Conservation (phyloP, 768 basidiomycete species). For the Kwoniella heveanensis region DNA sequence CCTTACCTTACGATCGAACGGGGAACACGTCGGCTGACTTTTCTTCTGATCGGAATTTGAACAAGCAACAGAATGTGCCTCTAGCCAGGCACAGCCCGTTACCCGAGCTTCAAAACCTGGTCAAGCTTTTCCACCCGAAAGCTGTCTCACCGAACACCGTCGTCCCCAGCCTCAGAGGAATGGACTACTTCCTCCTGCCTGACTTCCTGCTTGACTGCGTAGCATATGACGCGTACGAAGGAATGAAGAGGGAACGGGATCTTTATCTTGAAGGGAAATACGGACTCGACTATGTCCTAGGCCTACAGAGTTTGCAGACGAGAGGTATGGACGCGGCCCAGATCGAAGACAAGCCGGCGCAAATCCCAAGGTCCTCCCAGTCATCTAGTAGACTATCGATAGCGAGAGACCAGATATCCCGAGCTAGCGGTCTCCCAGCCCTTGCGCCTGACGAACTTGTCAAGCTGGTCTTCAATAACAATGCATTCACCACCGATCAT, state of each 20-base stretch:
- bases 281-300: slow-evolving; percentile 1
- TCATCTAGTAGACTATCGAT: slow-evolving; percentile 3
- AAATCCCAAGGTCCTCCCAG: slow-evolving; percentile 1
- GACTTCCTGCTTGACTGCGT: slow-evolving; percentile 69
- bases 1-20: not conserved
- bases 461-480: not conserved
- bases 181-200: slow-evolving; percentile 76
- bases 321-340: not conserved
- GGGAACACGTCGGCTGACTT: too few relatives aligned
- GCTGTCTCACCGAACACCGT: slow-evolving; percentile 77
- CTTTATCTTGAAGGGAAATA: slow-evolving; percentile 22
- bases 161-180: slow-evolving; percentile 42
- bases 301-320: slow-evolving; percentile 7
- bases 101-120: slow-evolving; percentile 79
- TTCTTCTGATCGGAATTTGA: not conserved
- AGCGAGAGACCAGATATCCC: slow-evolving; percentile 10
- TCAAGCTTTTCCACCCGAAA: slow-evolving; percentile 75
- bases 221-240: slow-evolving; percentile 45
- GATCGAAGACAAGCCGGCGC: too few relatives aligned
- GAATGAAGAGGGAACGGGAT: slow-evolving; percentile 30
- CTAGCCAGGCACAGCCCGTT: slow-evolving; percentile 84
- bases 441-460: slow-evolving; percentile 11
- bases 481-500: not conserved
- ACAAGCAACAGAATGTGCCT: slow-evolving; percentile 63
- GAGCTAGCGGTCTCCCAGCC: slow-evolving; percentile 11